phyloP scores from a whole-genome alignment of 345 rosid genomes.

The Salix koriyanagi region DNA sequence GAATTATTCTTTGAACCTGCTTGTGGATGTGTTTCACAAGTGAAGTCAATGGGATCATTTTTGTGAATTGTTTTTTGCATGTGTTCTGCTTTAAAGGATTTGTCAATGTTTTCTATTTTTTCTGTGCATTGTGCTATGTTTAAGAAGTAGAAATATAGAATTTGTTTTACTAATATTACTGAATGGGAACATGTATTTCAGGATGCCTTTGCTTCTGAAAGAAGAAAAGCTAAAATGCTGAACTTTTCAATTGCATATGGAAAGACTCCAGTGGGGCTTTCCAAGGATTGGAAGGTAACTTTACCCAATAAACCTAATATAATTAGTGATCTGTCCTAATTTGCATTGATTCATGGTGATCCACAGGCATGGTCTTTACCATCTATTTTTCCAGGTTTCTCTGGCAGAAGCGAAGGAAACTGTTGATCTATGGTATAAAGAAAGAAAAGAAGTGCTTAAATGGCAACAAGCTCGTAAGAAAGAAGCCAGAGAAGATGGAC shows the following conservation, averaged over 20 bases:
- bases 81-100: neutral
- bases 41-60: neutral
- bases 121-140: neutral
- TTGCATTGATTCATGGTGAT: neutral
- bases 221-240: constrained; percentile 95
- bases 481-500: constrained; percentile 48
- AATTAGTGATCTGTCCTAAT: neutral
- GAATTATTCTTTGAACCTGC: neutral
- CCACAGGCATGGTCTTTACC: neutral
- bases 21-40: neutral
- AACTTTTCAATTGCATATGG: constrained; percentile 99
- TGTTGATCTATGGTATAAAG: constrained; percentile 88
- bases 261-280: constrained; percentile 81
- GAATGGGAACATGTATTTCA: constrained; percentile 23
- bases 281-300: constrained; percentile 92
- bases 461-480: constrained; percentile 78
- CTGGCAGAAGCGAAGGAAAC: constrained; percentile 71
- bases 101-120: neutral
- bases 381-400: constrained; percentile 53
- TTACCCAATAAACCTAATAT: constrained; percentile 1
- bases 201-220: constrained; percentile 82
- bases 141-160: neutral
- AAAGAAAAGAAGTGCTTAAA: constrained; percentile 72
- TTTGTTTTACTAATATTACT: neutral
- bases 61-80: neutral